Base-by-base conservation (phyloP, 2,329 filamentous ascomycete species). In the Ambrosiella cleistominuta region DNA sequence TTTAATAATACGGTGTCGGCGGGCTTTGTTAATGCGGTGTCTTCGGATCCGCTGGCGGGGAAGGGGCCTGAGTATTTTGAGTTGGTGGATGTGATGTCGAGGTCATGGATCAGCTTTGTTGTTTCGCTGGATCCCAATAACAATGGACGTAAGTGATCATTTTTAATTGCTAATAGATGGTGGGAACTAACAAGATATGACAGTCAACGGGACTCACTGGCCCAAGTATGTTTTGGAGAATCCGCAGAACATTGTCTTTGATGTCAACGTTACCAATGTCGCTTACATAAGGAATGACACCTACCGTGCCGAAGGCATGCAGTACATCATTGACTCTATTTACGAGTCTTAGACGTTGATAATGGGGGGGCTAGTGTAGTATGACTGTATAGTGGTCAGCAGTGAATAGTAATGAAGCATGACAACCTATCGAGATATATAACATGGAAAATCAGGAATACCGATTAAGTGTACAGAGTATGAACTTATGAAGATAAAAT, bases 21-120 rank as follows among this genome's bases (percentile, higher is more conserved):
- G 3, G 78, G 76, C 1, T 60, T 67, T 2, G 76, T 76, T 1
- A 66, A 65, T 27, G 35, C 57, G 1, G 57, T 61, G 13, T 36
- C 19, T n/a, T 61, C 54, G 1, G 69, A 68, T 58, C 72, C 72
- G 0, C 71, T 75, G 45, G 68, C 62, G 35, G 68, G 68, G 54
- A 68, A 70, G 63, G 70, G 74, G 0, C 64, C 70, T 55, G 70
- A 66, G 4, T 66, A 63, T 19, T 59, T 62, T 2, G 37, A 64
- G 57, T 66, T 80, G 19, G 72, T 74, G 13, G 65, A 71, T 49
- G 64, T 73, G 62, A 78, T 79, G 72, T 70, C 70, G 52, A 67
- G 69, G 54, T 74, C 74, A 69, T 79, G 77, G 77, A 71, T 74
- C 27, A 69, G 68, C 3, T 80, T 79, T 62, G 70, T 77, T 55